Percentiles rank a stretch among this genome's conserved stretches.
phyloP scores from a whole-genome alignment of 129 eudicot genomes.

The Dittrichia graveolens region DNA sequence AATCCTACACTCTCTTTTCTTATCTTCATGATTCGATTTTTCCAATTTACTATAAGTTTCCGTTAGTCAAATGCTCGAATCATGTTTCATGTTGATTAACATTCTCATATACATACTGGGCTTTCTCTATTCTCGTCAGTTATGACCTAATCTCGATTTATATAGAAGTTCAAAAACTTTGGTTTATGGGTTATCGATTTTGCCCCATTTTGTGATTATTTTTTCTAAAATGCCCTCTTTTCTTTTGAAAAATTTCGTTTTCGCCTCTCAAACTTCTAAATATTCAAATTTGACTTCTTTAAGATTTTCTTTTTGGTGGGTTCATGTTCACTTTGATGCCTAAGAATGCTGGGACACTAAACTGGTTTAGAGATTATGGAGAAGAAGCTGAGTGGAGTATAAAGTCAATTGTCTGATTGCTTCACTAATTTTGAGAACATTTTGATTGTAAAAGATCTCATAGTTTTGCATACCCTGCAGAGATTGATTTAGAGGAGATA shows the following conservation, averaged over 20 bases:
- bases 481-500: no score
- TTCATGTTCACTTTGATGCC: background rate
- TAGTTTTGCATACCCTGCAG: no score
- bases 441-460: background rate
- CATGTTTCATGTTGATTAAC: background rate
- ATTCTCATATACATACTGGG: background rate
- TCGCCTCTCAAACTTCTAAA: conserved; percentile 26
- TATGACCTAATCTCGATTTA: background rate
- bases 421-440: background rate
- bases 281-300: conserved; percentile 2
- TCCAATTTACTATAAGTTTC: background rate
- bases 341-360: no score
- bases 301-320: background rate
- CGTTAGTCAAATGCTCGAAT: background rate
- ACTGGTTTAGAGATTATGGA: no score
- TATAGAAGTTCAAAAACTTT: background rate
- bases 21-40: background rate
- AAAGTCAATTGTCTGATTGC: background rate
- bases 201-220: no score
- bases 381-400: background rate
- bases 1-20: background rate
- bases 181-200: background rate
- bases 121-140: background rate
- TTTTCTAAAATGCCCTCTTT: conserved; percentile 4
- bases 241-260: conserved; percentile 12